Base-by-base conservation (phyloP, 495 filamentous ascomycete species). In the Trichoderma gamsii region DNA sequence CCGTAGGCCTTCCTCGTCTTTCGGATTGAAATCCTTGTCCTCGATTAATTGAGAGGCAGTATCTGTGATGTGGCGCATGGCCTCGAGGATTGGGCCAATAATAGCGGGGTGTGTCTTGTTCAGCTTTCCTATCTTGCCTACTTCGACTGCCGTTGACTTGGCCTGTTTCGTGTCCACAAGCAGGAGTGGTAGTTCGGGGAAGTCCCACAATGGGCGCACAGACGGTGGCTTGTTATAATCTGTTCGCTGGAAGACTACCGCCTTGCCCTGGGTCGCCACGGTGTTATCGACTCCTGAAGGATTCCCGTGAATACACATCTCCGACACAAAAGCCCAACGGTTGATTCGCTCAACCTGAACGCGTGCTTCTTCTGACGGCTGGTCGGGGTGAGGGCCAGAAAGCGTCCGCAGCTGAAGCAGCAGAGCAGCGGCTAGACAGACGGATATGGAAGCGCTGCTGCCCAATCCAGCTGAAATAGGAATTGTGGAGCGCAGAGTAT, bases 211-310 rank as follows among this genome's bases (percentile, higher is more conserved):
- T 9, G 90, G 84, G n/a, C 79, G 83, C n/a, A 97, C 92, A 0
- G 73, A 75, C 0, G 94, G 92, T 8, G 93, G 90, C 72, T 89
- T 89, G 41, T 75, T 79, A 75, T 92, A 93, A 75, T 96, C 91
- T 41, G 78, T 81, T 59, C 95, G 85, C 72, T 91, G 88, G 80
- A 96, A 99, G 41, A 97, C 82, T 3, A 97, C 93, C 4, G 93
- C 95, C 80, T 94, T 97, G 66, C 95, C 95, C 71, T 92, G 87
- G 13, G 92, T 90, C 52, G 94, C 81, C 64, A 99, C 94, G n/a
- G 95, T 98, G 77, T 99, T 99, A 80, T 99, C 95, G 65, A 99
- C 91, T 0, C 95, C 95, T 11, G 91, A 96, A 5, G 95, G 94
- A 74, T 97, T 97, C 32, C 93, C 93, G 77, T 99, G 95, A 56